phyloP scores from a whole-genome alignment of 805 yeast genomes.

The Millerozyma miso region DNA sequence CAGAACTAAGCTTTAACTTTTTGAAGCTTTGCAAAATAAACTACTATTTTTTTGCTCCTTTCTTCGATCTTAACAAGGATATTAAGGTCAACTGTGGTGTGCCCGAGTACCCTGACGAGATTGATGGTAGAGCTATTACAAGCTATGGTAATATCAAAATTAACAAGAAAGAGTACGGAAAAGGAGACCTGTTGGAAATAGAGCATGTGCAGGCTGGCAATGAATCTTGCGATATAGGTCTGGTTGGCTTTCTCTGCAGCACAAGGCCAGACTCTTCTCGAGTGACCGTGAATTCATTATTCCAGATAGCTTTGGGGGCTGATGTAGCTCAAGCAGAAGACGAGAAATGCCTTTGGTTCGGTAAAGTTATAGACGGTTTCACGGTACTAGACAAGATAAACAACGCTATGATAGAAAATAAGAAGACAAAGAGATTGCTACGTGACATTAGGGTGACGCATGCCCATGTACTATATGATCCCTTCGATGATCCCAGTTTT shows the following conservation, averaged over 20 bases:
- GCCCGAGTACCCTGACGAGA: constrained; percentile 37
- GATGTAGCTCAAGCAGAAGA: not conserved
- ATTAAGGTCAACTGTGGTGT: constrained; percentile 44
- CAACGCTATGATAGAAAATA: constrained; percentile 31
- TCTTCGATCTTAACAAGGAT: constrained; percentile 40
- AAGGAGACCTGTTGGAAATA: not conserved
- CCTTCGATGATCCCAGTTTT: constrained; percentile 35
- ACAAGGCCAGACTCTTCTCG: not conserved
- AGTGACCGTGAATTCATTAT: constrained; percentile 10
- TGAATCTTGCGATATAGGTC: constrained; percentile 7
- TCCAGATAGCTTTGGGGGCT: constrained; percentile 8
- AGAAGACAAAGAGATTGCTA: constrained; percentile 5
- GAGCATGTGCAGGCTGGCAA: not conserved
- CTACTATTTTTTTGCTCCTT: constrained; percentile 50
- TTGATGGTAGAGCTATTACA: constrained; percentile 8
- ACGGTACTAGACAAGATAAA: constrained; percentile 44
- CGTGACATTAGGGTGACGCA: constrained; percentile 44
- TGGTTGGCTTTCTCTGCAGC: constrained; percentile 10
- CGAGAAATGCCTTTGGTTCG: constrained; percentile 33
- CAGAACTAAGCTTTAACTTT: constrained; percentile 42
- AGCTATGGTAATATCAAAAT: constrained; percentile 5
- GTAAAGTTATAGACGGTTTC: constrained; percentile 49
- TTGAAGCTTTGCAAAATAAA: constrained; percentile 50
- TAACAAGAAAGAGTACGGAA: not conserved
- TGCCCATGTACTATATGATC: constrained; percentile 50